Evolutionary conservation across 2,329 filamentous ascomycete genomes (phyloP).

Genomic region (Hypocreales sp.): DNA sequence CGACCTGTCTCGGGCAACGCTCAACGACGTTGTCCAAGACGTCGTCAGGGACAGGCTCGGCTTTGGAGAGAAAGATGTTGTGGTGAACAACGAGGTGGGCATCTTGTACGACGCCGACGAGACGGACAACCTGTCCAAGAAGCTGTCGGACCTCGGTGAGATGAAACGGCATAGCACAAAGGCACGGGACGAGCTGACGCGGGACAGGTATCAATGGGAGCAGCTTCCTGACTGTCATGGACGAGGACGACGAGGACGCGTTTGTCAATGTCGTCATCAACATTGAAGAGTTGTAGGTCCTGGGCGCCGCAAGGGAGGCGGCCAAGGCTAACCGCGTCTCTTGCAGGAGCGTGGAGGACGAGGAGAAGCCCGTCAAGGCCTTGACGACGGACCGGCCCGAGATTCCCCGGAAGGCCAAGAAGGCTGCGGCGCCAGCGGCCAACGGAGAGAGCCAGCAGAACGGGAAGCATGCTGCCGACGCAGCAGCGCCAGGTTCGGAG

Average conservation of each 20-base stretch:
- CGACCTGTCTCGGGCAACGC: slow-evolving; percentile 55
- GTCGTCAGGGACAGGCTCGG: slow-evolving; percentile 56
- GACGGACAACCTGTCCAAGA: slow-evolving; percentile 71
- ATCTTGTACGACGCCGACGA: slow-evolving; percentile 85
- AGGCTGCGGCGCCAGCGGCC: slow-evolving; percentile 15
- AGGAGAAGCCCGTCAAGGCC: slow-evolving; percentile 39
- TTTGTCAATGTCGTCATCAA: slow-evolving; percentile 69
- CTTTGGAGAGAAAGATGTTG: slow-evolving; percentile 66
- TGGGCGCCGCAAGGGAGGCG: background rate
- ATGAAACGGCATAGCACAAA: too few species aligned
- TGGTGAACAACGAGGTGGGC: slow-evolving; percentile 56
- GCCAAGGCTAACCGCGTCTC: slow-evolving; percentile 11
- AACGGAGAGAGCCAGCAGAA: slow-evolving; percentile 25
- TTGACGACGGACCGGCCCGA: slow-evolving; percentile 25
- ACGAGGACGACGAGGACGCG: slow-evolving; percentile 58
- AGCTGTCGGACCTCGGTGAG: slow-evolving; percentile 57
- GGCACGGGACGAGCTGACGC: slow-evolving; percentile 6
- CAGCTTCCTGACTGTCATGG: slow-evolving; percentile 70
- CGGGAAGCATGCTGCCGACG: slow-evolving; percentile 22
- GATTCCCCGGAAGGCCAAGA: slow-evolving; percentile 39
- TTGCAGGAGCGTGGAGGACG: slow-evolving; percentile 22
- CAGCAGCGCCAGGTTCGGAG: slow-evolving; percentile 13
- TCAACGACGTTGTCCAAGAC: slow-evolving; percentile 64
- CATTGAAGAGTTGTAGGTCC: slow-evolving; percentile 44
- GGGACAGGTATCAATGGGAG: slow-evolving; percentile 48